phyloP scores from a whole-genome alignment of 2,329 filamentous ascomycete genomes.

The Chaetoscypha palmicola region DNA sequence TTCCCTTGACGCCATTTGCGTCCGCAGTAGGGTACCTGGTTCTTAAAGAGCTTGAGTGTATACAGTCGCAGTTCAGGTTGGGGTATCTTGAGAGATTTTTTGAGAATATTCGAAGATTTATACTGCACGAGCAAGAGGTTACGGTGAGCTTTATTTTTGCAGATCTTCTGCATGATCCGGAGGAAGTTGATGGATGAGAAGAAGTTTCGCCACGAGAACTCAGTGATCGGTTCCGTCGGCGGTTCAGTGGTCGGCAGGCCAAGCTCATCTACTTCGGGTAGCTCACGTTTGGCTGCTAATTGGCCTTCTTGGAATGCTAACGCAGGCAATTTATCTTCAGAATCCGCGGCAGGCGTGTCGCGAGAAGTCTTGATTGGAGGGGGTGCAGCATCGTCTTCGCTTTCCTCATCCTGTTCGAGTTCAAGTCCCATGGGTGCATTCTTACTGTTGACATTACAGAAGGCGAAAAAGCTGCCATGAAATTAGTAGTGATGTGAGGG shows the following conservation, averaged over 20 bases:
- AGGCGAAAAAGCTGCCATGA: conserved; percentile 85
- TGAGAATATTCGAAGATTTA: conserved; percentile 86
- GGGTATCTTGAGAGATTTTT: conserved; percentile 85
- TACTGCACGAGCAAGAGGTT: conserved; percentile 92
- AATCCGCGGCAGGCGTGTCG: conserved; percentile 38
- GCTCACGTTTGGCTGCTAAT: conserved; percentile 19
- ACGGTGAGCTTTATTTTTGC: conserved; percentile 89
- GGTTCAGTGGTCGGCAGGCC: conserved; percentile 69
- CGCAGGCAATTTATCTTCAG: conserved; percentile 29
- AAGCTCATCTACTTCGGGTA: conserved; percentile 72
- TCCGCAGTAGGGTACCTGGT: conserved; percentile 95
- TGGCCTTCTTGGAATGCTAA: conserved; percentile 28
- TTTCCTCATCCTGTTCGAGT: conserved; percentile 24
- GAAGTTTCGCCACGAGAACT: conserved; percentile 90
- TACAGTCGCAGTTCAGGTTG: conserved; percentile 84
- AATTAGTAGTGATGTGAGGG: no score
- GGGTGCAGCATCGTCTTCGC: conserved; percentile 73
- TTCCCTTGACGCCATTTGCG: conserved; percentile 97
- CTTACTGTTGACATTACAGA: conserved; percentile 67
- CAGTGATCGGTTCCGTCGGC: conserved; percentile 71
- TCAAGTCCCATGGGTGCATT: conserved; percentile 30
- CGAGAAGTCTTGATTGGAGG: conserved; percentile 68
- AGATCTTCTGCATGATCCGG: conserved; percentile 94
- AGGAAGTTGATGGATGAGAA: conserved; percentile 93
- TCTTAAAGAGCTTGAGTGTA: conserved; percentile 97